These are phyloP conservation scores for Penicillium silybi DNA, from an alignment of 495 filamentous ascomycete genomes.

Conservation along the genomic window DNA sequence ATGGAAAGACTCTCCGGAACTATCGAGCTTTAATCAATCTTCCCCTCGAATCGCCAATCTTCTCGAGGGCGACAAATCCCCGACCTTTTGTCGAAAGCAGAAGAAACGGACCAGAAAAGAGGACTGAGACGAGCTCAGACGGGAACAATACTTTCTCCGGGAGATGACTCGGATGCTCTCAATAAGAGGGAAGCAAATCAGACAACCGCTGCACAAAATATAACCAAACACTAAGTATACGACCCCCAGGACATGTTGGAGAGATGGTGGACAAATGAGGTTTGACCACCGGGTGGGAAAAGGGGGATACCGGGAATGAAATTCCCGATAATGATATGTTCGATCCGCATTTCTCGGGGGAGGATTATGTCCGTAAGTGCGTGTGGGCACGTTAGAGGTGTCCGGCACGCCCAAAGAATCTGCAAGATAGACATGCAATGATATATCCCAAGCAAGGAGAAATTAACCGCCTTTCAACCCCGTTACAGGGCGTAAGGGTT, in stretches of 20 bases:
- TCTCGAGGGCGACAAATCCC: background rate
- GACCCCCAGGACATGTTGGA: conserved; percentile 15
- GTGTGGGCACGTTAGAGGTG: conserved; percentile 6
- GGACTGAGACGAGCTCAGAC: conserved; percentile 14
- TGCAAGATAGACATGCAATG: conserved; percentile 29
- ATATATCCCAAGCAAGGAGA: conserved; percentile 26
- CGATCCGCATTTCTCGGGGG: conserved; percentile 18
- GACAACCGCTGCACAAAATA: conserved; percentile 23
- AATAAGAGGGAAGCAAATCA: conserved; percentile 3
- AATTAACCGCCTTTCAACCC: conserved; percentile 3
- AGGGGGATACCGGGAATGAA: conserved; percentile 7
- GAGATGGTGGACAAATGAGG: conserved; percentile 9
- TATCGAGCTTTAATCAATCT: conserved; percentile 23
- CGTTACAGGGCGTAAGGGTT: conserved; percentile 88
- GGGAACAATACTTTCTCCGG: conserved; percentile 11
- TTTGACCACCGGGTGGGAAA: conserved; percentile 1
- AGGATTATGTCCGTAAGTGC: background rate
- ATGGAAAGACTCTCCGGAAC: conserved; percentile 18
- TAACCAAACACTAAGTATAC: conserved; percentile 27
- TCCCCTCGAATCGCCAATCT: conserved; percentile 7
- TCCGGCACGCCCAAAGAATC: conserved; percentile 16
- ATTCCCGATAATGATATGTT: conserved; percentile 27
- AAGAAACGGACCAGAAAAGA: background rate
- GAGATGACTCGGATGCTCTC: conserved; percentile 16
- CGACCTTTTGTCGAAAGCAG: background rate